These are phyloP conservation scores for Chiua virens DNA, from an alignment of 768 basidiomycete species.

Conservation along the genomic window DNA sequence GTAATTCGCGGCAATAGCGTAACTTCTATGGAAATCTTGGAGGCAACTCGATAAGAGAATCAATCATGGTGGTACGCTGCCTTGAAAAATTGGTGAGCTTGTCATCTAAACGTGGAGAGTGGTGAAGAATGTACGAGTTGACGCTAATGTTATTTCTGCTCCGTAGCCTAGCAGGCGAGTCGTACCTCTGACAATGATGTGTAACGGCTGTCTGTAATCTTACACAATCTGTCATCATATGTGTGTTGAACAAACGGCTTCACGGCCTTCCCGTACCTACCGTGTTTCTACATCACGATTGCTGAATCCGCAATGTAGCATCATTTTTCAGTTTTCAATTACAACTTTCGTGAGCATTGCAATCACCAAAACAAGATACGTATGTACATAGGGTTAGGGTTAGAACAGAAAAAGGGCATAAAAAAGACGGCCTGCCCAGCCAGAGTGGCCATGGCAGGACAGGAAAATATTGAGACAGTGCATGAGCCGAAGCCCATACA, in stretches of 20 bases:
- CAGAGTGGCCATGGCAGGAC: conserved; percentile 60
- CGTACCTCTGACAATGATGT: background rate
- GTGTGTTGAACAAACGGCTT: too few species aligned
- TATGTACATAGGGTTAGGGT: conserved; percentile 41
- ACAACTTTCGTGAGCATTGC: too few species aligned
- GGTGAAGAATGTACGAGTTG: background rate
- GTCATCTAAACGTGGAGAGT: background rate
- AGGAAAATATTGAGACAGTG: conserved; percentile 81
- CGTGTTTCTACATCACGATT: too few species aligned
- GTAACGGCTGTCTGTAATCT: background rate
- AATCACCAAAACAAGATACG: too few species aligned
- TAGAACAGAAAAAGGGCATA: conserved; percentile 21
- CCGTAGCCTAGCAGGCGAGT: too few species aligned
- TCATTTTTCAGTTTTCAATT: too few species aligned
- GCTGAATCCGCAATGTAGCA: too few species aligned
- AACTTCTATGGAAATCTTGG: conserved; percentile 89
- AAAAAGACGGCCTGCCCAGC: conserved; percentile 32
- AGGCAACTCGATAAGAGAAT: conserved; percentile 47
- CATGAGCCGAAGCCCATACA: conserved; percentile 68
- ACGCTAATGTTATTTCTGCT: background rate
- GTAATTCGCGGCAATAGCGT: conserved; percentile 97
- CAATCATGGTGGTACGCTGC: background rate
- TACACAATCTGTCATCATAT: background rate
- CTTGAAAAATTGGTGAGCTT: conserved; percentile 2
- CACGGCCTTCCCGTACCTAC: too few species aligned